Base-by-base conservation (phyloP, 805 yeast genomes). In the Yarrowia sp. region DNA sequence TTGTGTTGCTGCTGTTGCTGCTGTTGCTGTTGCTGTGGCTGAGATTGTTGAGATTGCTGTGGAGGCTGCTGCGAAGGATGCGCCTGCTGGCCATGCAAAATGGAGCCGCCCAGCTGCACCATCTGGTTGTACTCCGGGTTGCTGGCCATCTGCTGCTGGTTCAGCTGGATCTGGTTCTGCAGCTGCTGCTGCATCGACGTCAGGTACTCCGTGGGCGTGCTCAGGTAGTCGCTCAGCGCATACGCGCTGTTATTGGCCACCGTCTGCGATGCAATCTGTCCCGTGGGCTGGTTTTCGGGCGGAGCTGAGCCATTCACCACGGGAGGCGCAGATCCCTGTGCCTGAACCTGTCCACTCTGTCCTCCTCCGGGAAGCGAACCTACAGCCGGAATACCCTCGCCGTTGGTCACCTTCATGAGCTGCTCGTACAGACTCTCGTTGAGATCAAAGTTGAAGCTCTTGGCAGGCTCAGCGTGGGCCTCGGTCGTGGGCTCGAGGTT, bases 401-500 rank as follows among this genome's bases (percentile, higher is more conserved):
- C 46, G 12, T 55, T 25, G 47, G 47, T 39, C 38, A 55, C 47
- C 38, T 55, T 55, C 47, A 38, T 29, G 27, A 75, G 71, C 66
- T 76, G 78, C 46, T 73, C 75, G 53, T 68, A 70, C n/a, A 76
- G 69, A 24, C 73, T 68, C 63, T 70, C 72, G 24, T 66, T 39
- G 19, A 71, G 69, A 70, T 89, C 88, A 67, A 81, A 91, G 39
- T 78, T 73, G 74, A 93, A 90, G 2, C 92, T 85, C 39, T 84
- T 71, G 0, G 97, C 89, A 0, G 97, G 97, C 67, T 55, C 96
- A 39, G 80, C 73, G 7, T 78, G 76, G 1, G 97, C 84, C 19
- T 77, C 78, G 0, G 97, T 89, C 0, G 97, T 86, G 1, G 94
- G 81, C 6, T 76, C 76, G 65, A 85, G 90, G 16, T 78, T 68